Conservation (phyloP, 257 asterid genomes). For the Jacaranda mimosifolia region DNA sequence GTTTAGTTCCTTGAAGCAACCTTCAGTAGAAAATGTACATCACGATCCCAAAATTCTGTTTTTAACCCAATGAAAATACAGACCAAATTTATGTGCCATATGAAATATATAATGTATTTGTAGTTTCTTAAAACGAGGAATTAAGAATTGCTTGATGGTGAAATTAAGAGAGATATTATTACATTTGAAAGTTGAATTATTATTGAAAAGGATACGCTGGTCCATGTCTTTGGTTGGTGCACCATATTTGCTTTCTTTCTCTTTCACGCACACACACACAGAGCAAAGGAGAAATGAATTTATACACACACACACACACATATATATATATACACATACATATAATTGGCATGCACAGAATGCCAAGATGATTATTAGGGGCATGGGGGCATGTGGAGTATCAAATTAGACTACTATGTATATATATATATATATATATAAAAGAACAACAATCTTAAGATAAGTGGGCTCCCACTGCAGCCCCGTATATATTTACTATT, state of each 20-base stretch:
- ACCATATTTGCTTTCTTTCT: conserved; percentile 25
- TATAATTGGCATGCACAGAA: conserved; percentile 67
- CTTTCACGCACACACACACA: too few species aligned
- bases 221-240: conserved; percentile 50
- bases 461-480: conserved; percentile 38
- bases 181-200: conserved; percentile 23
- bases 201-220: conserved; percentile 39
- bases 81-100: too few species aligned
- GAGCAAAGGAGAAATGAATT: neutral
- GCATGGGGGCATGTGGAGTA: conserved; percentile 47
- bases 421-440: too few species aligned
- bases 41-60: too few species aligned
- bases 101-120: too few species aligned
- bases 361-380: conserved; percentile 58
- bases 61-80: too few species aligned
- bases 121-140: too few species aligned
- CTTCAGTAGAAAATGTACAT: too few species aligned
- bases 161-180: neutral
- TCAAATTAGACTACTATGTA: conserved; percentile 27
- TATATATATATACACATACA: too few species aligned
- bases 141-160: too few species aligned
- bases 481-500: neutral
- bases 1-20: too few species aligned
- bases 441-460: conserved; percentile 24
- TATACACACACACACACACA: neutral